Evolutionary conservation across 331 rosid genomes (phyloP), one percentile per base, ranked within the genome.

Genomic region (Arachis monticola): DNA sequence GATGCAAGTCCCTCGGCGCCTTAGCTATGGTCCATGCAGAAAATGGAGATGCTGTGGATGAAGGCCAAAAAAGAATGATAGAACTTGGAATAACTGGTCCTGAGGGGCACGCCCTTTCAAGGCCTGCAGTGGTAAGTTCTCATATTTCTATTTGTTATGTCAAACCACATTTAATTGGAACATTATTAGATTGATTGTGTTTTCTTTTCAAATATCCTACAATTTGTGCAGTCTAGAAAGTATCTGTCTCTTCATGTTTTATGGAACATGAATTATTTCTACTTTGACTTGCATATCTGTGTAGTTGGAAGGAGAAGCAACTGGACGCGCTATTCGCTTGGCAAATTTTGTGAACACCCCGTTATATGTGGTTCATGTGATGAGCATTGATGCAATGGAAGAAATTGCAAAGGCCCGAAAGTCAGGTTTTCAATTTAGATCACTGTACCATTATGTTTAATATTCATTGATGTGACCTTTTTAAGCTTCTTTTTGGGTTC

Each of bases 331-430:
- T 73, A 90, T 94, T 77, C 89, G 83, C 77, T 83, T 94, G 72
- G 98, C 96, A 56, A 72, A 81, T 77, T 94, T 91, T 85, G 84
- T 94, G 63, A 88, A 94, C 82, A 90, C 94, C 66, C 96, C 98
- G 59, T 88, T 94, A 51, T 91, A 94, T 73, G 93, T 91, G 63
- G 97, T 94, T 78, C 97, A 94, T 77, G 97, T 94, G 75, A 94
- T 94, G 98, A 94, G 98, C 91, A 91, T 90, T 55, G 97, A 94
- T 83, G 96, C 98, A 44, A 77, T 94, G 97, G 95, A 94, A 85
- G 97, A 94, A 82, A 86, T 94, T 78, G 96, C 97, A 8, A 84
- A 75, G 83, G 97, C 98, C 72, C 87, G 96, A 51, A 91, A 84
- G 87, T 79, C 87, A 89, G 97, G 98, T 93, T 72, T 78, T 56